phyloP scores from a whole-genome alignment of 1,284 basidiomycete genomes.

The Microstroma glucosiphilum region DNA sequence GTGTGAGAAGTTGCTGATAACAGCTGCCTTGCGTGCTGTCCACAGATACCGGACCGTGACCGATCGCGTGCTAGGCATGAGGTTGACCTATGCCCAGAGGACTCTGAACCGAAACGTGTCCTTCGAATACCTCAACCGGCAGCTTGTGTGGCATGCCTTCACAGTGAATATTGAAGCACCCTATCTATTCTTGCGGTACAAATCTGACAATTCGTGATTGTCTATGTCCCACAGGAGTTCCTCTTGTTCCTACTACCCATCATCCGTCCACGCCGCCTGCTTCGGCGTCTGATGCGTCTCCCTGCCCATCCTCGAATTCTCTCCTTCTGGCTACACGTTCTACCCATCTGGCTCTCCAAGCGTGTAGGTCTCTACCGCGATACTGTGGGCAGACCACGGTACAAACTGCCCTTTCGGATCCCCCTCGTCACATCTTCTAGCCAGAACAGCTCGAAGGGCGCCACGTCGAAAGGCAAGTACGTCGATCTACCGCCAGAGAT shows the following conservation, averaged over 20 bases:
- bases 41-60: constrained; percentile 74
- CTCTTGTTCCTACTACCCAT: constrained; percentile 85
- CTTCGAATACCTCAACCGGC: constrained; percentile 98
- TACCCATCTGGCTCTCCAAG: constrained; percentile 26
- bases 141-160: constrained; percentile 98
- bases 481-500: constrained; percentile 30
- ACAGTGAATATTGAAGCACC: constrained; percentile 58
- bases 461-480: constrained; percentile 23
- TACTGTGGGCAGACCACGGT: constrained; percentile 15
- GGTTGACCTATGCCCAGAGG: constrained; percentile 67
- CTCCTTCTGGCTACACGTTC: constrained; percentile 38
- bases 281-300: constrained; percentile 58
- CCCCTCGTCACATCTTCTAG: constrained; percentile 3
- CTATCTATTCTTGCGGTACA: background rate
- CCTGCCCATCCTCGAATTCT: constrained; percentile 41
- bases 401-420: constrained; percentile 11
- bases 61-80: constrained; percentile 74
- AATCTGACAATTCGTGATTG: constrained; percentile 15
- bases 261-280: constrained; percentile 61
- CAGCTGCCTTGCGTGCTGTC: background rate
- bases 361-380: constrained; percentile 30
- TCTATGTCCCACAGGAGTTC: constrained; percentile 67
- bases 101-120: constrained; percentile 77
- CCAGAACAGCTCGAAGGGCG: constrained; percentile 2
- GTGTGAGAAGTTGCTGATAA: background rate